phyloP scores from a whole-genome alignment of 331 rosid species.

The Spiraea crenata region DNA sequence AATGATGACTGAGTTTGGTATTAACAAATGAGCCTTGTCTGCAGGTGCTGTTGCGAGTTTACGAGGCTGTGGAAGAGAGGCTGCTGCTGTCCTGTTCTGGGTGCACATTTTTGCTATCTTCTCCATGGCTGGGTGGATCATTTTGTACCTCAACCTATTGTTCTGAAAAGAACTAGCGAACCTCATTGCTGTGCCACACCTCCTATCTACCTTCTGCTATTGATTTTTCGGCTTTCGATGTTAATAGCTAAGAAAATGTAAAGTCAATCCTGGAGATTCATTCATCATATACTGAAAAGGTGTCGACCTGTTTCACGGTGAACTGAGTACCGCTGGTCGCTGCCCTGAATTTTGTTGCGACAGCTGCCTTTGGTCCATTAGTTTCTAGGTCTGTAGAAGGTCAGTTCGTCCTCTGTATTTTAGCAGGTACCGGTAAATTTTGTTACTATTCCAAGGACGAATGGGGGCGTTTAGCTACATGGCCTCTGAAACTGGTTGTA shows the following conservation, averaged over 20 bases:
- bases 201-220: slow-evolving; percentile 7
- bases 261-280: slow-evolving; percentile 17
- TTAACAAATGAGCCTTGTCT: background rate
- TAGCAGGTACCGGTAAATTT: slow-evolving; percentile 15
- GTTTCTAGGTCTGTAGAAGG: background rate
- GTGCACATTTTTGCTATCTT: slow-evolving; percentile 88
- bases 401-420: slow-evolving; percentile 2
- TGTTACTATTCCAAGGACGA: background rate
- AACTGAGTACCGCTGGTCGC: background rate
- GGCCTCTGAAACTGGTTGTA: background rate
- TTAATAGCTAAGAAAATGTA: slow-evolving; percentile 16
- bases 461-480: background rate
- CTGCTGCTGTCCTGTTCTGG: slow-evolving; percentile 95
- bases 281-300: slow-evolving; percentile 7
- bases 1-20: background rate
- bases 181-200: background rate
- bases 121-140: slow-evolving; percentile 94
- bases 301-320: slow-evolving; percentile 9
- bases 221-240: slow-evolving; percentile 12
- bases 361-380: slow-evolving; percentile 10
- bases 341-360: slow-evolving; percentile 9
- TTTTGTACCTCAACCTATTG: slow-evolving; percentile 68
- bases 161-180: slow-evolving; percentile 37
- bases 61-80: slow-evolving; percentile 94
- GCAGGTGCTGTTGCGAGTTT: slow-evolving; percentile 96